Base-by-base conservation (phyloP, 768 basidiomycete genomes). In the Amanita brunnescens region DNA sequence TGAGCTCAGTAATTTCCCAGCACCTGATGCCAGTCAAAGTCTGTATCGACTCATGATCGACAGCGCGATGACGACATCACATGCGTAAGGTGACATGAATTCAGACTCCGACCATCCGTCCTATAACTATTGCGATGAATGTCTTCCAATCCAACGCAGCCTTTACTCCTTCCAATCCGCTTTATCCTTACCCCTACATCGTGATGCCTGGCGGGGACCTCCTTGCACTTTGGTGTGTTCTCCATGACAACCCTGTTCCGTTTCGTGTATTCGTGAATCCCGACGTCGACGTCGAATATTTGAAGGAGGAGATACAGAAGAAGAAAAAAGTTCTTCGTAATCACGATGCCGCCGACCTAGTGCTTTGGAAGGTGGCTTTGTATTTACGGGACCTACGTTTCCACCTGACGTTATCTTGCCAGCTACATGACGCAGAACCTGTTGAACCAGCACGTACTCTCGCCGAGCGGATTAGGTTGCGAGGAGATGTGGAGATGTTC, bases 281-380 rank as follows among this genome's bases (percentile, higher is more conserved):
- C 40, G 13, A 41, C 18, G 40, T 16, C 43, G 16, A 44, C 43
- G 26, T 44, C 26, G 14, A 44, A 29, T 6, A 44, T 29, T 44
- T 44, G 43, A 44, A 44, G 43, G 23, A 44, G 24, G 24, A 41
- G 20, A 41, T 41, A 21, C 40, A 41, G 40, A 41, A 41, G 40
- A 38, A 38, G 37, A 21, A 41, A 41, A 41, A 41, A 21, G 40
- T 10, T 16, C 16, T 41, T 41, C 20, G 40, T 41, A 16, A 21
- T 41, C 40, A 41, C 40, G 40, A 41, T 41, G n/a, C 40, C 16
- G n/a, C 40, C 2, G 20, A 16, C 40, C 20, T 41, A 41, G 20
- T 16, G 40, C 40, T 41, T 41, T 41, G 40, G n/a, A 41, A 41
- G 40, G 40, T 41, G 20, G 20, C 7, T 41, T 41, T 41, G n/a